Evolutionary conservation across 2,329 filamentous ascomycete genomes (phyloP).

Genomic region (Stagonosporopsis cucurbitacearum): DNA sequence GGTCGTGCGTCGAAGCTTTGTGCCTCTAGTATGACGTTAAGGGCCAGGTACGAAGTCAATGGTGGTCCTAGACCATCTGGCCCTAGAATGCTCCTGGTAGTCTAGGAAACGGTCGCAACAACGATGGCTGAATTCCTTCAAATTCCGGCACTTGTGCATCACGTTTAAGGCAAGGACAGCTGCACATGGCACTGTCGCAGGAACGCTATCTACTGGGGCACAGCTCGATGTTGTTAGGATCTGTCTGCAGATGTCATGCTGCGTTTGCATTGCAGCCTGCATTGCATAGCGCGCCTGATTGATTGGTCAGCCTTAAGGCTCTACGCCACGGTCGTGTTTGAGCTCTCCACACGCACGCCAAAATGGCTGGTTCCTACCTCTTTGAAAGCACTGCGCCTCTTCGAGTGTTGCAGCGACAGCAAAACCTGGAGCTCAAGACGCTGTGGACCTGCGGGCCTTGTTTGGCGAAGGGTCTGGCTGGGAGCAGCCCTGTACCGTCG

Average conservation of each 20-base stretch:
- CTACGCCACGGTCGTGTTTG: constrained; percentile 38
- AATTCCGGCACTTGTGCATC: constrained; percentile 1
- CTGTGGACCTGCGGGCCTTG: constrained; percentile 13
- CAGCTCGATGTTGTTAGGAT: constrained; percentile 37
- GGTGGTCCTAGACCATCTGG: constrained; percentile 22
- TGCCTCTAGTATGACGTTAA: constrained; percentile 38
- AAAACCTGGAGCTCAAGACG: constrained; percentile 1
- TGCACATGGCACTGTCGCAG: constrained; percentile 21
- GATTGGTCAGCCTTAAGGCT: constrained; percentile 31
- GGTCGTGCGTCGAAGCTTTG: constrained; percentile 38
- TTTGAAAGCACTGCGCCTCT: constrained; percentile 25
- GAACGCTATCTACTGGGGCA: constrained; percentile 5
- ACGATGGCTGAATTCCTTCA: constrained; percentile 7
- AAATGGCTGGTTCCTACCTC: constrained; percentile 38
- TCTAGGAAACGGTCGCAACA: constrained; percentile 30
- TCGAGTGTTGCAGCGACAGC: constrained; percentile 10
- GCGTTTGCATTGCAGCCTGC: constrained; percentile 28
- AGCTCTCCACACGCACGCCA: constrained; percentile 26
- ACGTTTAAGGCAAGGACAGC: constrained; percentile 12
- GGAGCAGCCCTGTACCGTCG: constrained; percentile 10
- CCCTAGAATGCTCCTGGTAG: constrained; percentile 27
- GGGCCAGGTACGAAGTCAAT: constrained; percentile 21
- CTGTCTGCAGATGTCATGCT: constrained; percentile 43
- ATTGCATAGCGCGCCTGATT: constrained; percentile 22
- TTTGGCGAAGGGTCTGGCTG: constrained; percentile 4